Conservation (phyloP, 495 filamentous ascomycete species). For the Amniculicola lignicola region DNA sequence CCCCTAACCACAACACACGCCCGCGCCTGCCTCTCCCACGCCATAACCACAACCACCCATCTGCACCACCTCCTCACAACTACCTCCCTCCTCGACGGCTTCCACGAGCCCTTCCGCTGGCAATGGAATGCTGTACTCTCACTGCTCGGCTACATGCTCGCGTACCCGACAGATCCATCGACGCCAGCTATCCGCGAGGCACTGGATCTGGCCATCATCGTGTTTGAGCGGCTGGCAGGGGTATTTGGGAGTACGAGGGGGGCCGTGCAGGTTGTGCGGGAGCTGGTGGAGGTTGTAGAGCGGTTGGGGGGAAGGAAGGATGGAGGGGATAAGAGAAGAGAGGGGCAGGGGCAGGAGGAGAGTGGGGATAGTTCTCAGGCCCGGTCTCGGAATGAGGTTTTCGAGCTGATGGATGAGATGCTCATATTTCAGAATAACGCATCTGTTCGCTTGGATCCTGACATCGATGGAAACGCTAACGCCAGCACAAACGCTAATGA, state of each 20-base stretch:
- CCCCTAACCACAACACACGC: conserved; percentile 38
- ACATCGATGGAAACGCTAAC: no score
- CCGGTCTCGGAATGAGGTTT: no score
- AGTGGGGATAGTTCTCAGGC: no score
- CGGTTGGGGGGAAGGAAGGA: no score
- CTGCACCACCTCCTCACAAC: conserved; percentile 49
- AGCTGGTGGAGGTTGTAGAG: conserved; percentile 39
- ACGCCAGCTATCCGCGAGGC: conserved; percentile 40
- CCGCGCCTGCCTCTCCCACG: conserved; percentile 46
- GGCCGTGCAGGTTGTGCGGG: conserved; percentile 45
- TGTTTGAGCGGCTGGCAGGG: conserved; percentile 50
- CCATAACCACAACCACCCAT: conserved; percentile 50
- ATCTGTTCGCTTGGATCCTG: no score
- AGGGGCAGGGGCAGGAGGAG: no score
- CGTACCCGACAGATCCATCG: conserved; percentile 39
- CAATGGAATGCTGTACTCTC: conserved; percentile 54
- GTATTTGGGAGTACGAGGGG: conserved; percentile 45
- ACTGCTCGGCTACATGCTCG: conserved; percentile 50
- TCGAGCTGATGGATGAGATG: no score
- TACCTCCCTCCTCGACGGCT: conserved; percentile 48
- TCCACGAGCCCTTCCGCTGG: conserved; percentile 52
- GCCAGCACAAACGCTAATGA: no score
- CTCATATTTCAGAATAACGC: no score
- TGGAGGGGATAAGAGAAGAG: no score
- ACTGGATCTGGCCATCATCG: conserved; percentile 42